Percentiles rank a stretch among this genome's conserved stretches.
phyloP scores from a whole-genome alignment of 768 basidiomycete genomes.

The Panus rudis region DNA sequence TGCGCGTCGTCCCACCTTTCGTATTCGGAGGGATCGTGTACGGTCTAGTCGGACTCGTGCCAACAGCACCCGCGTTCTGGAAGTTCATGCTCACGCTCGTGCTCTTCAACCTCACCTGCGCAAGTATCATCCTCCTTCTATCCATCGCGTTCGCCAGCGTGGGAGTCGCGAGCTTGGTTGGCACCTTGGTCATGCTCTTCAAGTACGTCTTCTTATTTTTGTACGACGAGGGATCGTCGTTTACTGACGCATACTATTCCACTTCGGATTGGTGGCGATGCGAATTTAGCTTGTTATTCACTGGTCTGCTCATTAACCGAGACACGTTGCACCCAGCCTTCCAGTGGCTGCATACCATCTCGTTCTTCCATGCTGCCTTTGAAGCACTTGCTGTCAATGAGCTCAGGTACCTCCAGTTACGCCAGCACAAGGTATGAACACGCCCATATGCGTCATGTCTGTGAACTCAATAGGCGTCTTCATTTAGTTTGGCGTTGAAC shows the following conservation, averaged over 20 bases:
- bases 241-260: not conserved
- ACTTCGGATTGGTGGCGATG: conserved; percentile 1
- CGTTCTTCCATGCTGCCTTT: conserved; percentile 98
- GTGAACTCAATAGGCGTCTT: not conserved
- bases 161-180: conserved; percentile 88
- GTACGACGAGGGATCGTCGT: too few relatives aligned
- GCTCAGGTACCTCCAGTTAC: conserved; percentile 85
- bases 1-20: conserved; percentile 91
- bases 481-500: conserved; percentile 85
- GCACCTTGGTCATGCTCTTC: conserved; percentile 95
- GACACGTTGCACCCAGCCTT: conserved; percentile 68
- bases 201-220: conserved; percentile 63
- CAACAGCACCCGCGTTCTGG: conserved; percentile 88
- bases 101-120: conserved; percentile 94
- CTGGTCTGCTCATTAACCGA: conserved; percentile 91
- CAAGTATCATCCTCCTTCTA: conserved; percentile 83
- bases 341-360: conserved; percentile 83
- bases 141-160: conserved; percentile 85
- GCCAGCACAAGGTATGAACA: conserved; percentile 72
- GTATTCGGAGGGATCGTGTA: conserved; percentile 96
- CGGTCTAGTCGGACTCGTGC: conserved; percentile 89
- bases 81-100: conserved; percentile 96
- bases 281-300: conserved; percentile 74
- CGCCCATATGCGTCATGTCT: not conserved
- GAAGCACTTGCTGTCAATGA: conserved; percentile 98